These are phyloP conservation scores for Haberlea rhodopensis DNA, from an alignment of 257 asterid species.

Conservation along the genomic window DNA sequence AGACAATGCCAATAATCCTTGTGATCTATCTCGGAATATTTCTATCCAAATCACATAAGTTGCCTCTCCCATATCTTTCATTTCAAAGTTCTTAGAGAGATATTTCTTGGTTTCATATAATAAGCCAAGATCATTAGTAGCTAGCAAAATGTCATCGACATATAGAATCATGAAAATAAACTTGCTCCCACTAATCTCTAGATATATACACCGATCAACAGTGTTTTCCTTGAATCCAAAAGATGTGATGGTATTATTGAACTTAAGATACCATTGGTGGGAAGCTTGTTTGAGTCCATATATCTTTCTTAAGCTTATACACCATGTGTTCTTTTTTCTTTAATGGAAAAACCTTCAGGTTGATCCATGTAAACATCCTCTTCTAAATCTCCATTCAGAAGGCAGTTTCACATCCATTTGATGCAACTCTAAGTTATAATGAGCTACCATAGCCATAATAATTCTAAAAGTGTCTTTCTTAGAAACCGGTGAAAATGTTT, in stretches of 20 bases:
- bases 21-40: not conserved
- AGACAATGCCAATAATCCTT: not conserved
- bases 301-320: not conserved
- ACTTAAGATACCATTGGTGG: not conserved
- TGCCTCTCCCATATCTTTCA: too few species aligned
- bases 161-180: too few species aligned
- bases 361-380: not conserved
- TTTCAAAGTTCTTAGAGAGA: too few species aligned
- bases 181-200: too few species aligned
- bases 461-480: slow-evolving; percentile 1
- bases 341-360: not conserved
- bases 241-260: not conserved
- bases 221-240: not conserved
- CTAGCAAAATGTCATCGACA: too few species aligned
- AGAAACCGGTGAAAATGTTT: not conserved
- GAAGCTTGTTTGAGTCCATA: slow-evolving; percentile 8
- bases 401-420: slow-evolving; percentile 7
- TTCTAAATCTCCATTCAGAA: slow-evolving; percentile 8
- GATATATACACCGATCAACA: not conserved
- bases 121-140: too few species aligned
- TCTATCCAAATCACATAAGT: slow-evolving; percentile 4
- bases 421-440: slow-evolving; percentile 1
- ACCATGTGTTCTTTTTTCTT: not conserved
- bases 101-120: too few species aligned
- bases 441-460: slow-evolving; percentile 1